Base-by-base conservation (phyloP, 495 filamentous ascomycete genomes). In the Amniculicola lignicola region DNA sequence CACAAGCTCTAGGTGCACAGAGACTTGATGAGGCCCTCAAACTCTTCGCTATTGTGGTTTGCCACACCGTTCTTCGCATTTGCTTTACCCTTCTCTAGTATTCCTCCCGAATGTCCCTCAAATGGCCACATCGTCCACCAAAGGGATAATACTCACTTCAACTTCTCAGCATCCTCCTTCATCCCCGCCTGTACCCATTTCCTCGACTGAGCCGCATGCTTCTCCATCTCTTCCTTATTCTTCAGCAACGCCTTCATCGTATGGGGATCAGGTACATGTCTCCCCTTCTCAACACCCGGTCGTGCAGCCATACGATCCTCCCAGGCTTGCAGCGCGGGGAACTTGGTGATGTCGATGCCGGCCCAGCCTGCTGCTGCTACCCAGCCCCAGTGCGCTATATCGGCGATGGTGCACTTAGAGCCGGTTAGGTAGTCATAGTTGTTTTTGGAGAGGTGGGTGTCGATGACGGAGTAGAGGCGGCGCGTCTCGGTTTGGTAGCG, bases 401-500 rank as follows among this genome's bases (percentile, higher is more conserved):
- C 90, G 0, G 90, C 91, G 52, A 93, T 89, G 15, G 89, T 90
- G 59, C 82, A 78, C 54, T 82, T 83, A 59, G 90, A 80, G 1
- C 90, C 91, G 9, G 92, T 87, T 2, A 96, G 71, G 63, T 84
- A 96, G 3, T 62, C 47, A 23, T 42, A 44, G 14, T 60, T 55
- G 28, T 40, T 82, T 49, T 74, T 74, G 15, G 75, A 70, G 14
- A 96, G 81, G 49, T 89, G 88, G 42, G 72, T 77, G 54, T 96
- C 83, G 42, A 96, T 75, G 14, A 92, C 85, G 29, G 82, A 69
- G 71, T 94, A 96, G 15, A 96, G 77, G 0, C 92, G 82, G 5
- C 82, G 77, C 0, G 87, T 87, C 72, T 96, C 91, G 59, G 84
- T 87, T 57, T 77, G 75, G 72, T 95, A 96, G 19, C 91, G 83